Evolutionary conservation across 73 alveolate genomes (phyloP).

Genomic region (Tetrahymena malaccensis): DNA sequence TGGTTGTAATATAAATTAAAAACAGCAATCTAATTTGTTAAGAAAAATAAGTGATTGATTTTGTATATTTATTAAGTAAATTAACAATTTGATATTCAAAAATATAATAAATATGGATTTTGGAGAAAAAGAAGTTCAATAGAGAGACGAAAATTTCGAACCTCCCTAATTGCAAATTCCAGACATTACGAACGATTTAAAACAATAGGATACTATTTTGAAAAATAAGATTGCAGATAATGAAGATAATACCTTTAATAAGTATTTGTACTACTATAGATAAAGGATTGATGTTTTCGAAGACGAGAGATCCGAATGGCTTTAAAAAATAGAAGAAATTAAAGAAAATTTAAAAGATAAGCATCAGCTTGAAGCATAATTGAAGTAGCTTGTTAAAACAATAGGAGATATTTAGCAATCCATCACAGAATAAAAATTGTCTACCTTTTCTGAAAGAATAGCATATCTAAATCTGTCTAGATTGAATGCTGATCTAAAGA

Average conservation of each 20-base stretch:
- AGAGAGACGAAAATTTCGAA: background rate
- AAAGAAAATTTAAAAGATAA: background rate
- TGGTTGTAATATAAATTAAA: background rate
- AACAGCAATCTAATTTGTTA: background rate
- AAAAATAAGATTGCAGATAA: background rate
- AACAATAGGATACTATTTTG: background rate
- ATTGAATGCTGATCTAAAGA: background rate
- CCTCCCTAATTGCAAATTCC: background rate
- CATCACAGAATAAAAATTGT: background rate
- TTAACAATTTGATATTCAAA: background rate
- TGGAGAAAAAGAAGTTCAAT: background rate
- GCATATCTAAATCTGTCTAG: background rate
- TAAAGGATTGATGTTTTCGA: background rate
- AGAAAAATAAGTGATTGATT: background rate
- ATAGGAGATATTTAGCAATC: background rate
- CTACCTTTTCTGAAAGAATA: background rate
- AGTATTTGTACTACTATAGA: background rate
- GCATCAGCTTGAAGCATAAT: background rate
- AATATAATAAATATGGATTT: background rate
- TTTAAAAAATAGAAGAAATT: background rate
- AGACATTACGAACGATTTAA: background rate
- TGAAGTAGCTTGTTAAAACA: background rate
- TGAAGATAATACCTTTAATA: background rate
- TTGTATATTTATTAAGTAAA: background rate
- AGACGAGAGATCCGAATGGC: background rate